A percentile compares a stretch with the other conserved stretches of the same genome.
phyloP scores from a whole-genome alignment of 2,329 filamentous ascomycete species.

The Xylaria sp. region DNA sequence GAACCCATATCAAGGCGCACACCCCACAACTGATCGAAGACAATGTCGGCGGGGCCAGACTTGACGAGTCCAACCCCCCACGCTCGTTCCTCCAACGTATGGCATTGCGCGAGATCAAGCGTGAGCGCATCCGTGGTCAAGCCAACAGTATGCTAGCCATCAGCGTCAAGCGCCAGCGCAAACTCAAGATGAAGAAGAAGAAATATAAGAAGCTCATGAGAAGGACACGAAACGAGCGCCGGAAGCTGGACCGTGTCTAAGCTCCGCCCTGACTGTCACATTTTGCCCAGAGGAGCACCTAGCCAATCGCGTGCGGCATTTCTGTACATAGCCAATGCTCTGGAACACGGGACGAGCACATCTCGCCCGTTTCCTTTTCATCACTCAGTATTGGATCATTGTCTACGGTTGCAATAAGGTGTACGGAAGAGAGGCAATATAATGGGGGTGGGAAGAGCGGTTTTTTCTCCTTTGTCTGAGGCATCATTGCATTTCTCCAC shows the following conservation, averaged over 20 bases:
- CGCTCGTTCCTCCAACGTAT: constrained; percentile 73
- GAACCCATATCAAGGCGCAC: constrained; percentile 66
- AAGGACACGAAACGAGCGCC: constrained; percentile 83
- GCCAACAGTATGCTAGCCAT: constrained; percentile 73
- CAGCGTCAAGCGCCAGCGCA: constrained; percentile 89
- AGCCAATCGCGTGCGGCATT: constrained; percentile 4
- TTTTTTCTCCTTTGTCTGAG: constrained; percentile 19
- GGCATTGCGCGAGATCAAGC: constrained; percentile 66
- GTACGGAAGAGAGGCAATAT: constrained; percentile 27
- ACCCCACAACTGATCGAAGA: constrained; percentile 63
- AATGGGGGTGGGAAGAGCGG: constrained; percentile 1
- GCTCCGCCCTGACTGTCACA: not conserved
- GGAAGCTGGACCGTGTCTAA: constrained; percentile 77
- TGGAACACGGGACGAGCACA: constrained; percentile 5
- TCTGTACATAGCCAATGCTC: constrained; percentile 25
- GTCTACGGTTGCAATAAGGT: constrained; percentile 34
- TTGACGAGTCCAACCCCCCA: constrained; percentile 32
- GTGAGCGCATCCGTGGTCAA: constrained; percentile 59
- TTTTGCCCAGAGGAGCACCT: not conserved
- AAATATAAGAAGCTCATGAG: constrained; percentile 99
- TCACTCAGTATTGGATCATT: not conserved
- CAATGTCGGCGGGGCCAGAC: constrained; percentile 27
- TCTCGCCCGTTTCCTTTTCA: constrained; percentile 1
- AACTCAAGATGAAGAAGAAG: constrained; percentile 99
- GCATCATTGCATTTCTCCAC: constrained; percentile 22